These are phyloP conservation scores for Tolypocladium endophyticum DNA, from an alignment of 2,329 filamentous ascomycete species.

Conservation along the genomic window DNA sequence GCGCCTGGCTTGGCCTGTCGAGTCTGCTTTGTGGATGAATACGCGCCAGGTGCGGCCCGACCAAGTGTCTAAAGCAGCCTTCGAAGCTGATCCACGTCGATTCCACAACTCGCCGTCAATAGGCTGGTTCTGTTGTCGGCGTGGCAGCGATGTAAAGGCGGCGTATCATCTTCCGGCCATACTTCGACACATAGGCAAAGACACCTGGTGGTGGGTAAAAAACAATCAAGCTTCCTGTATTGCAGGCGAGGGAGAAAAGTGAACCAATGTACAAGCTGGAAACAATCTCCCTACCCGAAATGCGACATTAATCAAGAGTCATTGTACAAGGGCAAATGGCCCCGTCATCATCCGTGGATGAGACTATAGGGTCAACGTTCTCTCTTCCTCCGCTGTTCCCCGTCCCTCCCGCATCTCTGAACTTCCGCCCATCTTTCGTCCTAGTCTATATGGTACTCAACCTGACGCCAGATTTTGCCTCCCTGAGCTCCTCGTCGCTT, in stretches of 20 bases:
- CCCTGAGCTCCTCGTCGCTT: neutral
- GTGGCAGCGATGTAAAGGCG: neutral
- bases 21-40: neutral
- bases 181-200: neutral
- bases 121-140: neutral
- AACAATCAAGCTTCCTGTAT: conserved; percentile 7
- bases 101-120: neutral
- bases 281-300: conserved; percentile 17
- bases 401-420: neutral
- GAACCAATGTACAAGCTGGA: conserved; percentile 18
- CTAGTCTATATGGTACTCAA: conserved; percentile 9
- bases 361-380: conserved; percentile 1
- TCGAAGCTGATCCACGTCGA: neutral
- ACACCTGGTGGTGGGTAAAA: neutral
- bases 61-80: neutral
- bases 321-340: conserved; percentile 28
- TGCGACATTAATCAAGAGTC: conserved; percentile 29
- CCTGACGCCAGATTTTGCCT: conserved; percentile 3
- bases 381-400: neutral
- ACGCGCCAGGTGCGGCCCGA: neutral
- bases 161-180: neutral
- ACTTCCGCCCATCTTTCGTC: neutral
- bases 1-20: too few species aligned
- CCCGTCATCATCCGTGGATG: conserved; percentile 13
- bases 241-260: conserved; percentile 9